phyloP scores from a whole-genome alignment of 2,329 filamentous ascomycete genomes.

The Xylariaceae sp. region DNA sequence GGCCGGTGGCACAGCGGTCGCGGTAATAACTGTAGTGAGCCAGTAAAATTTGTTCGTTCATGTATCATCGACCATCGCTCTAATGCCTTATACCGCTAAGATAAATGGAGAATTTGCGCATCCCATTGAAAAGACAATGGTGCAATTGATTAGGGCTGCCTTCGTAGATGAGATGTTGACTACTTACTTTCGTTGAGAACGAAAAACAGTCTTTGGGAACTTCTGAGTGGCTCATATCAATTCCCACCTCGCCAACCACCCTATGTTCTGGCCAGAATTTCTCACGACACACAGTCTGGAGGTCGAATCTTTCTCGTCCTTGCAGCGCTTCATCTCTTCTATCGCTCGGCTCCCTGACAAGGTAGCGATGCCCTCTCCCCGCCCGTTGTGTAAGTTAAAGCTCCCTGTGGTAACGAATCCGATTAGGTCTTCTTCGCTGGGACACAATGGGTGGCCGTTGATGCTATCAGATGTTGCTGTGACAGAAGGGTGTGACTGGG shows the following conservation, averaged over 20 bases:
- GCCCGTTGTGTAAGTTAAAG: slow-evolving; percentile 73
- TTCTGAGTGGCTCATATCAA: slow-evolving; percentile 32
- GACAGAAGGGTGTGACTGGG: slow-evolving; percentile 16
- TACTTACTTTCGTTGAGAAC: too few relatives aligned
- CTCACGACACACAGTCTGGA: slow-evolving; percentile 71
- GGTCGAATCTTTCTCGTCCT: slow-evolving; percentile 31
- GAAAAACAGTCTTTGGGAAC: too few relatives aligned
- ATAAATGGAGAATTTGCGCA: too few relatives aligned
- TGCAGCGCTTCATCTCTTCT: slow-evolving; percentile 30
- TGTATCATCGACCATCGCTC: too few relatives aligned
- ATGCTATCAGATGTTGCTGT: slow-evolving; percentile 34
- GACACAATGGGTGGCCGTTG: slow-evolving; percentile 62
- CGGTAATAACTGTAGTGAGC: too few relatives aligned
- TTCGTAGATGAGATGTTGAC: too few relatives aligned
- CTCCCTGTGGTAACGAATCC: slow-evolving; percentile 88
- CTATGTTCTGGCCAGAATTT: slow-evolving; percentile 73
- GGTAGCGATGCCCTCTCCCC: slow-evolving; percentile 70
- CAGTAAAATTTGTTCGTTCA: too few relatives aligned
- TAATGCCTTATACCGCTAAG: too few relatives aligned
- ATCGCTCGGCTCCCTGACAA: slow-evolving; percentile 58
- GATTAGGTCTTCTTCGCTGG: slow-evolving; percentile 69
- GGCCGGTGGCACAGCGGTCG: too few relatives aligned
- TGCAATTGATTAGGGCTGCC: too few relatives aligned
- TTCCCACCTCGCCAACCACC: slow-evolving; percentile 78
- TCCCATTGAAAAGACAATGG: too few relatives aligned